Evolutionary conservation across 108 stramenopile species (phyloP).

Genomic region (Cyclotella sp.): DNA sequence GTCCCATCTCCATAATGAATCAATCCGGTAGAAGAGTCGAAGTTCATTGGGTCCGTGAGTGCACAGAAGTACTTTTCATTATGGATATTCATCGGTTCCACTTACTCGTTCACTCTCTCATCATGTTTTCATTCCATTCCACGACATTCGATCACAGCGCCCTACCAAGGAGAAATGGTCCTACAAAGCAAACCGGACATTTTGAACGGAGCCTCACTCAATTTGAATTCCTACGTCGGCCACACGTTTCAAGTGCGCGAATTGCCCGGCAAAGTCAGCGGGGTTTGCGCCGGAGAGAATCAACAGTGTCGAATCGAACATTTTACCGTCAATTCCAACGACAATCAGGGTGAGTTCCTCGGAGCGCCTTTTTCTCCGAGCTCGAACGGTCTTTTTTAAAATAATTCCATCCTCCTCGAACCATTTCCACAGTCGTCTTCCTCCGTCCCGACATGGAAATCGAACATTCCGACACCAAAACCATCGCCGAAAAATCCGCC

Average conservation of each 20-base stretch:
- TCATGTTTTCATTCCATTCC: too few species aligned
- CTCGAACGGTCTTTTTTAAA: neutral
- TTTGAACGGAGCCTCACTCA: constrained; percentile 56
- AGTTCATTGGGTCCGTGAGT: constrained; percentile 67
- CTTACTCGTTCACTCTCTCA: neutral
- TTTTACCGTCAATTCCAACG: constrained; percentile 65
- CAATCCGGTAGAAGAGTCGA: constrained; percentile 61
- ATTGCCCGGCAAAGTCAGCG: constrained; percentile 55
- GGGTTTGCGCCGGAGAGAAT: constrained; percentile 54
- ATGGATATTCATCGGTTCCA: neutral
- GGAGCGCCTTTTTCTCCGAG: constrained; percentile 6
- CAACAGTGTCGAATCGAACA: constrained; percentile 56
- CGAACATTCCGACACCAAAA: constrained; percentile 62
- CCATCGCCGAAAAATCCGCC: constrained; percentile 59
- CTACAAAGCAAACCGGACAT: constrained; percentile 64
- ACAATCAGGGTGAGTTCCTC: constrained; percentile 65
- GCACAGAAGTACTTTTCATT: neutral
- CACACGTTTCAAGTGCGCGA: constrained; percentile 82
- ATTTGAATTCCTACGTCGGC: constrained; percentile 70
- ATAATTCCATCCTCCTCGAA: neutral
- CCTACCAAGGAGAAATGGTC: constrained; percentile 47
- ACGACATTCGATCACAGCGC: constrained; percentile 5
- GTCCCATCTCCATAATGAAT: constrained; percentile 49
- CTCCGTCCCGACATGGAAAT: constrained; percentile 46
- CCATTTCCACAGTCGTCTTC: constrained; percentile 57